Evolutionary conservation across 1,284 basidiomycete genomes (phyloP).

Genomic region (Melampsora occidentalis): DNA sequence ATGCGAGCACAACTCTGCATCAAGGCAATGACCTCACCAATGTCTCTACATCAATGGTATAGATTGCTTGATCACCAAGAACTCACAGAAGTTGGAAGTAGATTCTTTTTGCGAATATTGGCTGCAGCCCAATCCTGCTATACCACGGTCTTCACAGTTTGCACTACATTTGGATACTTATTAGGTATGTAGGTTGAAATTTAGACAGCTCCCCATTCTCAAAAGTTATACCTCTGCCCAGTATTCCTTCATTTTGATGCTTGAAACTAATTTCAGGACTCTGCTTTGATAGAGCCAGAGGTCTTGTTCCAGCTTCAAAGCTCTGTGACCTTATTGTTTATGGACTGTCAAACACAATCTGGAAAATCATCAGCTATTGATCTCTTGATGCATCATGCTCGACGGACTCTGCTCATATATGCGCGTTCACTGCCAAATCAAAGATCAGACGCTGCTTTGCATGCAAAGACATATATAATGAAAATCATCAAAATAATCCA

Average conservation of each 20-base stretch:
- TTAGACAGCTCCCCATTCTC: neutral
- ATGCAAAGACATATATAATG: conserved; percentile 21
- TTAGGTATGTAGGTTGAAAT: conserved; percentile 23
- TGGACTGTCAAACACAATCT: neutral
- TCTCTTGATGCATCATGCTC: conserved; percentile 31
- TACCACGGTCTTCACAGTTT: conserved; percentile 19
- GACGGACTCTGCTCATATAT: conserved; percentile 21
- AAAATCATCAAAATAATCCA: conserved; percentile 21
- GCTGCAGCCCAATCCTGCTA: conserved; percentile 27
- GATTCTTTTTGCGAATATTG: conserved; percentile 3
- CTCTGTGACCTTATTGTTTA: conserved; percentile 14
- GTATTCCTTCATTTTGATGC: neutral
- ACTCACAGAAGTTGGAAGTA: neutral
- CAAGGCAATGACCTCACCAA: conserved; percentile 9
- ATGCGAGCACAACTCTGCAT: conserved; percentile 19
- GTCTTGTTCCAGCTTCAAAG: conserved; percentile 18
- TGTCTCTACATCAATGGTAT: conserved; percentile 18
- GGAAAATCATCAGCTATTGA: neutral
- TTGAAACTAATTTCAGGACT: neutral
- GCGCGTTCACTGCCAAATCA: conserved; percentile 7
- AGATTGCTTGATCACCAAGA: neutral
- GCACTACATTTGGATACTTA: conserved; percentile 21
- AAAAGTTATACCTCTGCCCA: conserved; percentile 5
- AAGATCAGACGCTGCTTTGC: conserved; percentile 5
- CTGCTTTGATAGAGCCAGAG: conserved; percentile 18